A percentile compares a stretch with the other conserved stretches of the same genome.
phyloP scores from a whole-genome alignment of 2,329 filamentous ascomycete genomes.

The Ascochyta rabiei region DNA sequence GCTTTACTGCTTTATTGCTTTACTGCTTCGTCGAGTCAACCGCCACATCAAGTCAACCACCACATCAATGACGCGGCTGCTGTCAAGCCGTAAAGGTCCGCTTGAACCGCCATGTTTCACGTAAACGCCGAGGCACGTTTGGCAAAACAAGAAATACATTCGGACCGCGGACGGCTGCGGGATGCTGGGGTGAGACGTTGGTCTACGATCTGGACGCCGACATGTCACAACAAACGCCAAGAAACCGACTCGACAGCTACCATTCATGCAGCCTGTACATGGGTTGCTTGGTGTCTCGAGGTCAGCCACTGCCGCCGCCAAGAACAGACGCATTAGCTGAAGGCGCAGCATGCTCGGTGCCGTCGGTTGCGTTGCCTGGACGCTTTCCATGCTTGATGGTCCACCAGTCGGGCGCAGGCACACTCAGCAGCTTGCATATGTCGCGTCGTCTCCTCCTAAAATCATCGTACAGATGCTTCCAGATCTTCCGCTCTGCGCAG shows the following conservation, averaged over 20 bases:
- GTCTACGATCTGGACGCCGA: neutral
- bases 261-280: neutral
- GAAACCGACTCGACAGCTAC: constrained; percentile 1
- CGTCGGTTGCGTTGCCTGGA: constrained; percentile 28
- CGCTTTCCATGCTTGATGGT: constrained; percentile 32
- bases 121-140: neutral
- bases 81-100: neutral
- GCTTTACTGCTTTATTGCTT: no score
- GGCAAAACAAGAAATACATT: constrained; percentile 1
- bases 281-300: neutral
- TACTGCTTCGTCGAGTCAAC: neutral
- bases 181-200: neutral
- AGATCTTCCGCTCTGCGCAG: constrained; percentile 50
- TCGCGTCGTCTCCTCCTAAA: constrained; percentile 51
- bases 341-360: constrained; percentile 32
- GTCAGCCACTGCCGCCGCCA: neutral
- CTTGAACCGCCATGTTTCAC: constrained; percentile 11
- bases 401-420: constrained; percentile 48
- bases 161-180: constrained; percentile 7
- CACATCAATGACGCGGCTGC: neutral
- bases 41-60: neutral
- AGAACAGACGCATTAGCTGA: constrained; percentile 9
- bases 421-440: constrained; percentile 48
- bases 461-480: constrained; percentile 54
- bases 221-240: constrained; percentile 4